phyloP scores from a whole-genome alignment of 1,284 basidiomycete species.

The Amylostereum areolatum region DNA sequence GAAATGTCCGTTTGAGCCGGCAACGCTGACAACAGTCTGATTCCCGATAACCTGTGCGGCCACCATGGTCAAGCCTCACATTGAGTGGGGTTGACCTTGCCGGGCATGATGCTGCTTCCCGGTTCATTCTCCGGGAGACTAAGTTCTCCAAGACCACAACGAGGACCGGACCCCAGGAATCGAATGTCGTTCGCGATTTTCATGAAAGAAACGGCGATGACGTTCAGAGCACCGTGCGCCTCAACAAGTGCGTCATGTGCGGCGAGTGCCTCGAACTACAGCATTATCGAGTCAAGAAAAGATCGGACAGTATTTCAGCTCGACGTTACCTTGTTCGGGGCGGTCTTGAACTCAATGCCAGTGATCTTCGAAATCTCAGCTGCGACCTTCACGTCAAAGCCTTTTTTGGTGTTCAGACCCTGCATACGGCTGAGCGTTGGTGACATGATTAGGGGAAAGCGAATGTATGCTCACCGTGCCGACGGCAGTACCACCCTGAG shows the following conservation, averaged over 20 bases:
- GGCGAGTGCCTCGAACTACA: constrained; percentile 93
- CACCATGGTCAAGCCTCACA: constrained; percentile 99
- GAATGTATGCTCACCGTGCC: constrained; percentile 69
- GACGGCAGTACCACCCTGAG: constrained; percentile 98
- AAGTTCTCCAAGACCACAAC: constrained; percentile 95
- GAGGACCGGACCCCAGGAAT: constrained; percentile 95
- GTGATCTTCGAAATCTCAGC: constrained; percentile 90
- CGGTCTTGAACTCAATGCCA: constrained; percentile 89
- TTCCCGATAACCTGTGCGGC: constrained; percentile 99
- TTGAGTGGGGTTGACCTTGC: constrained; percentile 99
- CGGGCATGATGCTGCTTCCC: constrained; percentile 99
- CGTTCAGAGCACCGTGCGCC: constrained; percentile 94
- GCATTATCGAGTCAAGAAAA: constrained; percentile 7
- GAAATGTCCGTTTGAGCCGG: constrained; percentile 94
- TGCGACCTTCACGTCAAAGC: constrained; percentile 95
- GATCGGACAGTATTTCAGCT: constrained; percentile 8
- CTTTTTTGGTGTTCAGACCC: constrained; percentile 96
- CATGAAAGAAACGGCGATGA: constrained; percentile 93
- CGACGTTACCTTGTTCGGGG: constrained; percentile 84
- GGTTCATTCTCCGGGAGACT: constrained; percentile 98
- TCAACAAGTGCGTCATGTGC: constrained; percentile 97
- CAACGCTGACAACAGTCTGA: constrained; percentile 90
- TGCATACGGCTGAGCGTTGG: constrained; percentile 22
- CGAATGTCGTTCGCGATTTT: constrained; percentile 99
- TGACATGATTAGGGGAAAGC: constrained; percentile 1